phyloP scores from a whole-genome alignment of 495 filamentous ascomycete species.

The Mytilinidion resinicola region DNA sequence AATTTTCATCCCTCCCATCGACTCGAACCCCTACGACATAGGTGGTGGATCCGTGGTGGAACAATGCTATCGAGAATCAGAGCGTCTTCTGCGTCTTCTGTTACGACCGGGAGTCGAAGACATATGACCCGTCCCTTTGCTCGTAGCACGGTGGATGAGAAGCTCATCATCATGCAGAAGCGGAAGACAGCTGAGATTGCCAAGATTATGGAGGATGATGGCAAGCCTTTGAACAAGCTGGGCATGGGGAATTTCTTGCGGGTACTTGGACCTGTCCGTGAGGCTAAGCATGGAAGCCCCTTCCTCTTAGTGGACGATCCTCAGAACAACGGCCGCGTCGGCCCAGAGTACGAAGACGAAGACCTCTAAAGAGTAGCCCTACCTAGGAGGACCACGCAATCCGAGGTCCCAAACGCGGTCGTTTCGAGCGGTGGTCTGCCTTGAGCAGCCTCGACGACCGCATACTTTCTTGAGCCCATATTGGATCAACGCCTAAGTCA shows the following conservation, averaged over 20 bases:
- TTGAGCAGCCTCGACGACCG: too few species aligned
- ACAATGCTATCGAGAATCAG: constrained; percentile 36
- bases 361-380: too few species aligned
- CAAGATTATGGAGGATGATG: constrained; percentile 28
- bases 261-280: constrained; percentile 28
- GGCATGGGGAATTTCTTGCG: constrained; percentile 26
- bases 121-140: constrained; percentile 51
- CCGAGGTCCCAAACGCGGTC: too few species aligned
- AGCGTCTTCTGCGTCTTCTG: constrained; percentile 59
- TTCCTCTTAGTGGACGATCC: constrained; percentile 33
- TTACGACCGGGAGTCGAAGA: constrained; percentile 53
- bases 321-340: too few species aligned
- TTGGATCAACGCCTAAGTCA: too few species aligned
- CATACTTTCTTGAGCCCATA: too few species aligned
- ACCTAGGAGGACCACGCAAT: too few species aligned
- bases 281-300: constrained; percentile 26
- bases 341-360: too few species aligned
- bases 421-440: too few species aligned
- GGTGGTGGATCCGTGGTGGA: constrained; percentile 43
- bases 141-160: constrained; percentile 46
- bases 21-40: constrained; percentile 41
- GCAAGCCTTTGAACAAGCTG: constrained; percentile 10
- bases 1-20: too few species aligned
- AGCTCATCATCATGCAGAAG: constrained; percentile 41
- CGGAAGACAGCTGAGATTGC: constrained; percentile 32